These are phyloP conservation scores for Gynochthodes officinalis DNA, from an alignment of 257 asterid genomes.

Conservation along the genomic window DNA sequence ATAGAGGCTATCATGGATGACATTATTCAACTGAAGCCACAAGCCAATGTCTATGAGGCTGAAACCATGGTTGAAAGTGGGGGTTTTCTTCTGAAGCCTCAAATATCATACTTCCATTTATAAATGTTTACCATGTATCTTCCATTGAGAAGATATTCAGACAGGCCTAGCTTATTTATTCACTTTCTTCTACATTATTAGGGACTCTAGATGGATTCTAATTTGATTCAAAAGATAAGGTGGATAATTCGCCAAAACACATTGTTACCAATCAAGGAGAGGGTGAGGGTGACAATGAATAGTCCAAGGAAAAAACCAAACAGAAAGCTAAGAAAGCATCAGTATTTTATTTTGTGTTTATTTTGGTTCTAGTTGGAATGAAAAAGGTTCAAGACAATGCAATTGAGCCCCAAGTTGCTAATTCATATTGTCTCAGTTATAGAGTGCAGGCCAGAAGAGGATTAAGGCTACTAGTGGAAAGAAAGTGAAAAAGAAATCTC, in stretches of 20 bases:
- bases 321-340: constrained; percentile 51
- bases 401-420: constrained; percentile 15
- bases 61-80: constrained; percentile 95
- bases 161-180: neutral
- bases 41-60: constrained; percentile 66
- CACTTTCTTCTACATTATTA: constrained; percentile 30
- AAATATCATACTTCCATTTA: neutral
- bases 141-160: constrained; percentile 8
- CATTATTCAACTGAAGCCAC: constrained; percentile 77
- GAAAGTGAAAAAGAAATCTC: constrained; percentile 73
- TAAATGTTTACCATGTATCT: neutral
- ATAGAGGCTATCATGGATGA: constrained; percentile 89
- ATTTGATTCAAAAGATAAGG: constrained; percentile 84
- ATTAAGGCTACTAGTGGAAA: constrained; percentile 64
- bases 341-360: constrained; percentile 35
- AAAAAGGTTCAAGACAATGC: constrained; percentile 9
- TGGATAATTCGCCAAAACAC: constrained; percentile 48
- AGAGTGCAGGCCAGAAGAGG: constrained; percentile 61
- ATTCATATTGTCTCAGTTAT: constrained; percentile 22
- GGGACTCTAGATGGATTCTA: constrained; percentile 92
- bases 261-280: constrained; percentile 47
- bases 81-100: constrained; percentile 13
- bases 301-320: constrained; percentile 50
- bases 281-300: constrained; percentile 55
- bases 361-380: neutral